Percentiles rank a stretch among this genome's conserved stretches.
Evolutionary conservation across 768 basidiomycete species (phyloP).

Genomic region (Podaxis sp.): DNA sequence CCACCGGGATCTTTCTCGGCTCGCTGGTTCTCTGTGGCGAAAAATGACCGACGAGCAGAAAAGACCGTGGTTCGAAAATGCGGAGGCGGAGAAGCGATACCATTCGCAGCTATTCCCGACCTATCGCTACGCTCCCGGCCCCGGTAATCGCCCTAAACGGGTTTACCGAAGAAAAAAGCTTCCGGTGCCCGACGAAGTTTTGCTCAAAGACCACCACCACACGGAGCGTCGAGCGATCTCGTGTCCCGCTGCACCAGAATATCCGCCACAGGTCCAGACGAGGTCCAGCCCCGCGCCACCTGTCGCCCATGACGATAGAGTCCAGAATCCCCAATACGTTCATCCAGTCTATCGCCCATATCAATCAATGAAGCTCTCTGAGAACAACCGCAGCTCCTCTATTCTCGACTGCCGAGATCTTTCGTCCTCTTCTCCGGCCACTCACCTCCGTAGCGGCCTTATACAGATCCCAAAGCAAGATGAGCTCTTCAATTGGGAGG

Average conservation of each 20-base stretch:
- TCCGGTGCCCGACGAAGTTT: not conserved
- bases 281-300: not conserved
- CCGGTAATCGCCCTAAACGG: not conserved
- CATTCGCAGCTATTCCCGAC: slow-evolving; percentile 1
- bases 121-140: slow-evolving; percentile 1
- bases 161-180: slow-evolving; percentile 1
- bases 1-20: slow-evolving; percentile 6
- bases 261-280: not conserved
- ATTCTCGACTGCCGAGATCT: not conserved
- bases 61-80: slow-evolving; percentile 7
- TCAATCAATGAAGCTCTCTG: not conserved
- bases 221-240: no score
- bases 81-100: slow-evolving; percentile 1
- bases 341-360: not conserved
- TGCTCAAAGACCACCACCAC: not conserved
- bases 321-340: not conserved
- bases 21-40: slow-evolving; percentile 10
- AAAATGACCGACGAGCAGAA: slow-evolving; percentile 9
- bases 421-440: not conserved
- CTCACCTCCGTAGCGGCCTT: not conserved
- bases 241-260: not conserved
- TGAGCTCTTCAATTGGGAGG: not conserved
- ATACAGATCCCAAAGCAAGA: not conserved
- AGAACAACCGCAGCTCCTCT: not conserved
- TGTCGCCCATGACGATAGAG: not conserved